phyloP scores from a whole-genome alignment of 2,329 filamentous ascomycete species.

The Elsinoe necatrix region DNA sequence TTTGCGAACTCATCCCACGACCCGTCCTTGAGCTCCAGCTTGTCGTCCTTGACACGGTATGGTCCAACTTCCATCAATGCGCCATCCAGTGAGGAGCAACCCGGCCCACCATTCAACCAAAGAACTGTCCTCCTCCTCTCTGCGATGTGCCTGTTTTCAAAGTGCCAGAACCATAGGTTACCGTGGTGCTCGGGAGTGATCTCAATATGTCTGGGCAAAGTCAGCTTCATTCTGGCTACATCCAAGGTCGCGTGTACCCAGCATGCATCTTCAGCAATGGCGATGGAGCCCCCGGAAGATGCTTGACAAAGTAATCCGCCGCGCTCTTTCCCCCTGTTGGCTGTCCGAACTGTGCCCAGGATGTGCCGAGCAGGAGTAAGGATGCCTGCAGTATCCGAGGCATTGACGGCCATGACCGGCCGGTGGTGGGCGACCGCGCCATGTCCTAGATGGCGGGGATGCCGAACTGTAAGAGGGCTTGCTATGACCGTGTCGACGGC shows the following conservation, averaged over 20 bases:
- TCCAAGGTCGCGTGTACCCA: slow-evolving; percentile 51
- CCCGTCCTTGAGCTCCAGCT: slow-evolving; percentile 76
- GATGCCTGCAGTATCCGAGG: slow-evolving; percentile 11
- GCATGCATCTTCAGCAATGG: slow-evolving; percentile 94
- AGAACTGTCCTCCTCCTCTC: slow-evolving; percentile 84
- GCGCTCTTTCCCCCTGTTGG: slow-evolving; percentile 48
- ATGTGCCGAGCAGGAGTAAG: slow-evolving; percentile 14
- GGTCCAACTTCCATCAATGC: slow-evolving; percentile 94
- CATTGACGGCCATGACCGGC: neutral
- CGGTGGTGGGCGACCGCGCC: neutral
- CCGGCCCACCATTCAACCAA: slow-evolving; percentile 95
- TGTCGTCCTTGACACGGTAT: slow-evolving; percentile 70
- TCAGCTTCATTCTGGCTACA: slow-evolving; percentile 13
- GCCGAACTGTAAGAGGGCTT: neutral
- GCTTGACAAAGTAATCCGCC: slow-evolving; percentile 82
- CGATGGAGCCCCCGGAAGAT: slow-evolving; percentile 73
- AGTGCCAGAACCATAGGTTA: slow-evolving; percentile 98
- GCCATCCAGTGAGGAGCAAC: slow-evolving; percentile 95
- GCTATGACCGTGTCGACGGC: neutral
- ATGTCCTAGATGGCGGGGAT: neutral
- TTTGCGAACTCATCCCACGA: slow-evolving; percentile 99
- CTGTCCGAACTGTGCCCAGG: slow-evolving; percentile 14
- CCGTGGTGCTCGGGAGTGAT: slow-evolving; percentile 76
- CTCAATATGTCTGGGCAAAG: slow-evolving; percentile 68
- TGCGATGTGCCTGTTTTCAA: slow-evolving; percentile 89